Evolutionary conservation across 2,329 filamentous ascomycete genomes (phyloP), one percentile per base, ranked within the genome.

Genomic region (Fusarium illudens): DNA sequence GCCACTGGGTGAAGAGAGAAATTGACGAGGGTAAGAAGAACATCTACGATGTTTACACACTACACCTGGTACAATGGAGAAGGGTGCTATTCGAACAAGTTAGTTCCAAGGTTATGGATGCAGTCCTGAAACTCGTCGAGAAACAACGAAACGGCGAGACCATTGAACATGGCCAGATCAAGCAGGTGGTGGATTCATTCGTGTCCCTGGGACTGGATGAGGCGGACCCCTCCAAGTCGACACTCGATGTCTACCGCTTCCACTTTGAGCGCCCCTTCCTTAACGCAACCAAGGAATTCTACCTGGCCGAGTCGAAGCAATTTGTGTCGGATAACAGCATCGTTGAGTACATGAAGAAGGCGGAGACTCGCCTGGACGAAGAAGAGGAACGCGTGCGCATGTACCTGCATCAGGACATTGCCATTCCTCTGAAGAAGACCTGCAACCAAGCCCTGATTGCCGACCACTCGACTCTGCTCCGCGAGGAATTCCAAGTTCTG

Each of bases 261-360:
- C 92, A 94, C 81, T 99, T 99, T 76, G 95, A 99, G 82, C 89
- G 87, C 74, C 96, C 96, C 0, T 99, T 97, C 85, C 86, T 99
- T 54, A 85, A 86, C 6, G 93, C 94, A 4, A 99, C 96, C 10
- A 89, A 87, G 72, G 82, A 85, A 29, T 99, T 97, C 81, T 99
- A 99, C 79, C 86, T 93, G 72, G 90, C 91, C 46, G 96, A 99
- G 79, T 98, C 96, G 19, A 93, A 93, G 73, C 91, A 94, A 67
- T 99, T 99, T 76, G 89, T 99, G 32, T 92, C 94, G 11, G 95
- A 98, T 79, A 99, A 99, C 78, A 97, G 92, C 67, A 94, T 99
- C 4, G 94, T 99, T 32, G 96, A 99, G 77, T 99, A 98, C 81
- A 98, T 99, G 96, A 98, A 98, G 85, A 99, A 99, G 86, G 96